phyloP scores from a whole-genome alignment of 257 asterid genomes.

The Fraxinus americana region DNA sequence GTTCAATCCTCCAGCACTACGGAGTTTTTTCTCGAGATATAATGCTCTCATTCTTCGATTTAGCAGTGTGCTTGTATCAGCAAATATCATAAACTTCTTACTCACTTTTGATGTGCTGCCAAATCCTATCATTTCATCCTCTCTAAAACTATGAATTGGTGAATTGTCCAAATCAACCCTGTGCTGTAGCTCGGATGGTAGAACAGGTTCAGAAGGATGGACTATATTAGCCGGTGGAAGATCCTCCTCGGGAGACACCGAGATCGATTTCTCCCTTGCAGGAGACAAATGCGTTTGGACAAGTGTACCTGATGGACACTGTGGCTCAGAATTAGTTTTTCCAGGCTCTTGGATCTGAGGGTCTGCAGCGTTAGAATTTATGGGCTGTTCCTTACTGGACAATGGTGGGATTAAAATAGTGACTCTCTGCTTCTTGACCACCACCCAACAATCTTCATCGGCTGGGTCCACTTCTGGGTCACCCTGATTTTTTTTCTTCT shows the following conservation, averaged over 20 bases:
- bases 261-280: slow-evolving; percentile 44
- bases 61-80: slow-evolving; percentile 38
- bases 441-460: slow-evolving; percentile 60
- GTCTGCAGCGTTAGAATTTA: slow-evolving; percentile 36
- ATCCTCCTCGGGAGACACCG: slow-evolving; percentile 38
- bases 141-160: slow-evolving; percentile 30
- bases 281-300: slow-evolving; percentile 34
- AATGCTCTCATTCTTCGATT: slow-evolving; percentile 62
- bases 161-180: slow-evolving; percentile 38
- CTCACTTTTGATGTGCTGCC: slow-evolving; percentile 27
- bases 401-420: slow-evolving; percentile 80
- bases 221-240: slow-evolving; percentile 24
- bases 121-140: slow-evolving; percentile 20
- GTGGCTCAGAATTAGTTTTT: slow-evolving; percentile 30
- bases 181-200: slow-evolving; percentile 24
- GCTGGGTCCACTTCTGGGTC: slow-evolving; percentile 29
- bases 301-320: slow-evolving; percentile 26
- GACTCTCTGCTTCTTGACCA: slow-evolving; percentile 81
- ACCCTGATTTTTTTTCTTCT: slow-evolving; percentile 41
- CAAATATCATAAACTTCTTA: slow-evolving; percentile 39
- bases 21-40: slow-evolving; percentile 62
- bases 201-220: slow-evolving; percentile 41
- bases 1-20: slow-evolving; percentile 82
- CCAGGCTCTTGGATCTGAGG: slow-evolving; percentile 36
- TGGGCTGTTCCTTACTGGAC: slow-evolving; percentile 41